Evolutionary conservation across 495 filamentous ascomycete species (phyloP).

Genomic region (Hypoxylon trugodes): DNA sequence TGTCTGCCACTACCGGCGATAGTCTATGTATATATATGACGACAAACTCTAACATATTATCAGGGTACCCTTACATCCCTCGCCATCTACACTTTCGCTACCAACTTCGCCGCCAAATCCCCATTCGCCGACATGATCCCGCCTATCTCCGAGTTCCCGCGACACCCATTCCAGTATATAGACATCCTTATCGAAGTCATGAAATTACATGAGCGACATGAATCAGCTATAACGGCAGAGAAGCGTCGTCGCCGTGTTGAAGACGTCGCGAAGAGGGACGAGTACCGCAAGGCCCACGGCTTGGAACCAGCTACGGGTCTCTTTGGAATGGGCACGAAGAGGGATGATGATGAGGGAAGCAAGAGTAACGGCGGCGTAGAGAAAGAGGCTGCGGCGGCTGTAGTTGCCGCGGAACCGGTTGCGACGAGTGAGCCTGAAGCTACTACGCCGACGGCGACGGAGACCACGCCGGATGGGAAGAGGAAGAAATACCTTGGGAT

Average conservation of each 20-base stretch:
- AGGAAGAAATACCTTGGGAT: conserved; percentile 56
- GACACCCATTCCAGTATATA: conserved; percentile 69
- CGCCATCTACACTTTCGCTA: conserved; percentile 70
- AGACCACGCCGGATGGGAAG: conserved; percentile 31
- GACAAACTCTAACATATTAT: neutral
- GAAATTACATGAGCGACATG: conserved; percentile 72
- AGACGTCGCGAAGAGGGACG: conserved; percentile 79
- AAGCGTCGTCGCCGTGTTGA: conserved; percentile 72
- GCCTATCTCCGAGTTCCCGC: conserved; percentile 62
- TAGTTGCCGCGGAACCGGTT: conserved; percentile 10
- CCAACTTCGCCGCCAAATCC: conserved; percentile 74
- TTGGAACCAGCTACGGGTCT: conserved; percentile 64
- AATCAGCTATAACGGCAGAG: conserved; percentile 68
- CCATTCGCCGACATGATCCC: conserved; percentile 79
- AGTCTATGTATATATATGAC: neutral
- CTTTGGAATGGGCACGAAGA: too few species aligned
- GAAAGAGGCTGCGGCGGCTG: neutral
- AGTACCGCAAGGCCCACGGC: conserved; percentile 85
- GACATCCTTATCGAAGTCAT: conserved; percentile 69
- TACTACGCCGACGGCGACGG: conserved; percentile 7
- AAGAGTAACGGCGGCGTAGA: neutral
- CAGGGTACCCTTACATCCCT: conserved; percentile 74
- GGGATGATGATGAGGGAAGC: conserved; percentile 5
- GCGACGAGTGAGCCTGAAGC: conserved; percentile 13
- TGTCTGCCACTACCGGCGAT: conserved; percentile 22